Evolutionary conservation across 1,284 basidiomycete species (phyloP).

Genomic region (Cryptococcus sp.): DNA sequence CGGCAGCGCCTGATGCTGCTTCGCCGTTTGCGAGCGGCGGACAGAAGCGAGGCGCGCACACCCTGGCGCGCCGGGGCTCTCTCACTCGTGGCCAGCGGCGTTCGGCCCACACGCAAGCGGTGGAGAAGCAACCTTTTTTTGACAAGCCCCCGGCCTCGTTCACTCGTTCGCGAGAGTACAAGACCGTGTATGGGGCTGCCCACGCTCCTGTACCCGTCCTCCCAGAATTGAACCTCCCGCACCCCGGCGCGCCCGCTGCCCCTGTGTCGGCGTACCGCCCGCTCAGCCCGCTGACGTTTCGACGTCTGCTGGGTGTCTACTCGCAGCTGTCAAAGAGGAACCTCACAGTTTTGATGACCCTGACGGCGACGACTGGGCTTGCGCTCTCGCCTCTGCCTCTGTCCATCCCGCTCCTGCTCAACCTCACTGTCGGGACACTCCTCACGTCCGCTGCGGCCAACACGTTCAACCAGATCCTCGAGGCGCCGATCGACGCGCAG

Average conservation of each 20-base stretch:
- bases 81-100: slow-evolving; percentile 9
- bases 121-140: slow-evolving; percentile 25
- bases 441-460: slow-evolving; percentile 93
- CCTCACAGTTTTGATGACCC: slow-evolving; percentile 80
- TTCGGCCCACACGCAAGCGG: slow-evolving; percentile 21
- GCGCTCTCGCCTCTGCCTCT: slow-evolving; percentile 85
- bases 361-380: slow-evolving; percentile 89
- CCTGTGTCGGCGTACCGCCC: slow-evolving; percentile 47
- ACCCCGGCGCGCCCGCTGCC: slow-evolving; percentile 33
- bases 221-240: slow-evolving; percentile 34
- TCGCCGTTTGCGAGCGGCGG: not conserved
- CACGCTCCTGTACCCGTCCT: slow-evolving; percentile 20
- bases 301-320: slow-evolving; percentile 66
- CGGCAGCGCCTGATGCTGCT: not conserved
- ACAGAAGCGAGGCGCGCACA: not conserved
- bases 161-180: slow-evolving; percentile 3
- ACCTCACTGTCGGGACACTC: slow-evolving; percentile 83
- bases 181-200: slow-evolving; percentile 40
- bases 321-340: slow-evolving; percentile 81
- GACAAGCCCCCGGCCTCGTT: slow-evolving; percentile 21
- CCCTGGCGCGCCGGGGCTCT: not conserved
- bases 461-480: slow-evolving; percentile 90
- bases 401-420: slow-evolving; percentile 75
- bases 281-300: slow-evolving; percentile 55
- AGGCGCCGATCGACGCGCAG: slow-evolving; percentile 94